Percentiles rank a stretch among this genome's conserved stretches.
These are phyloP conservation scores for Populus hybrid DNA, from an alignment of 441 rosid genomes.

Conservation along the genomic window DNA sequence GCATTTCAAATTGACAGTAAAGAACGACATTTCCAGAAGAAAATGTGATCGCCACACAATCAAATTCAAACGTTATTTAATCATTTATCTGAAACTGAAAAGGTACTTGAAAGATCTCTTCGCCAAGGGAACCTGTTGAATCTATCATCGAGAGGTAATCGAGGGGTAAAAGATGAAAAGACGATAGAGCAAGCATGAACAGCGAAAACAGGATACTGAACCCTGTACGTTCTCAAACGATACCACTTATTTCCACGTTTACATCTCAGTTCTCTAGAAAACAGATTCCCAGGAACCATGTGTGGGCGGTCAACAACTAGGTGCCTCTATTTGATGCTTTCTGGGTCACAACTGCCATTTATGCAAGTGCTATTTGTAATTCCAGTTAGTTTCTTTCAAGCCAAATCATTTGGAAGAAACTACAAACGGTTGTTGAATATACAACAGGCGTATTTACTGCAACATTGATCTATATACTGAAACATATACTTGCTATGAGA, in stretches of 20 bases:
- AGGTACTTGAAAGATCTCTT: background rate
- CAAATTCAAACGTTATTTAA: background rate
- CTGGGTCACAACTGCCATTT: background rate
- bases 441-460: slow-evolving; percentile 6
- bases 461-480: background rate
- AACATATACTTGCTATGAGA: background rate
- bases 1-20: background rate
- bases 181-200: background rate
- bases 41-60: background rate
- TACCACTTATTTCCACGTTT: background rate
- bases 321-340: background rate
- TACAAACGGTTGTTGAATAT: background rate
- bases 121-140: background rate
- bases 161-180: background rate
- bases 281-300: background rate
- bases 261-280: background rate
- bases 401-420: background rate
- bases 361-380: background rate
- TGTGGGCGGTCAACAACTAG: background rate
- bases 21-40: background rate
- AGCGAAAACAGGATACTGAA: background rate
- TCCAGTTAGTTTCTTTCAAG: background rate
- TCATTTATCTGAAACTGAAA: background rate
- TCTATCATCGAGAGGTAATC: background rate
- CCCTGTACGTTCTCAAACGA: background rate